Base-by-base conservation (phyloP, 352 stramenopile genomes). In the Phytophthora constricta region DNA sequence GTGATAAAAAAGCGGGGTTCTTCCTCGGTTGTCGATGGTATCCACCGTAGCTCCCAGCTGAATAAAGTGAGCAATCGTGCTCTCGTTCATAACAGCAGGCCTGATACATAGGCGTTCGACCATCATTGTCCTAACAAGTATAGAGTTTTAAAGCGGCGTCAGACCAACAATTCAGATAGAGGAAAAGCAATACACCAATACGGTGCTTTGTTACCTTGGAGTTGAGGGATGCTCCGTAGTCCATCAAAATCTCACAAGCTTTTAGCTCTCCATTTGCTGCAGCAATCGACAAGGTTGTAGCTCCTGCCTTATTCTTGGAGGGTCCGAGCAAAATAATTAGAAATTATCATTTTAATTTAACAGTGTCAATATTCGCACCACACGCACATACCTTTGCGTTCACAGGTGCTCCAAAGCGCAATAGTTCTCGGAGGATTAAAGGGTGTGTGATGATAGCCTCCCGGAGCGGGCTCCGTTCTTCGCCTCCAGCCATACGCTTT, bases 1-100 rank as follows among this genome's bases (percentile, higher is more conserved):
- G 56, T 82, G 73, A 16, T 80, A 76, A 57, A 85, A 80, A 8
- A 85, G 58, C 16, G 79, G 64, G 14, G 79, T 85, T 31, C 72
- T 66, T 23, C 78, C 67, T 55, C 70, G 65, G 37, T 80, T 80
- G 52, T 82, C 71, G 26, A 68, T 58, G 11, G 65, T 62, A 49
- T 79, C 59, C 10, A 80, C 68, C 4, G 62, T 54, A 9, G 58
- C 55, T 22, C 66, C 74, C 34, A 72, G 64, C 28, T 72, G 59
- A 11, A 84, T 41, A 33, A 85, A 85, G 19, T 62, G 48, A 17
- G 68, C 51, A 37, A 87, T 80, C 9, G 73, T 63, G 34, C 45
- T 49, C 71, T 67, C 66, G 46, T 68, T 84, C 79, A 20, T 82
- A 56, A 14, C 61, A 80, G 42, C 75, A 79, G 2, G 72, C 76